phyloP scores from a whole-genome alignment of 371 early-diverging fungal genomes.

The Homolaphlyctis polyrhiza region DNA sequence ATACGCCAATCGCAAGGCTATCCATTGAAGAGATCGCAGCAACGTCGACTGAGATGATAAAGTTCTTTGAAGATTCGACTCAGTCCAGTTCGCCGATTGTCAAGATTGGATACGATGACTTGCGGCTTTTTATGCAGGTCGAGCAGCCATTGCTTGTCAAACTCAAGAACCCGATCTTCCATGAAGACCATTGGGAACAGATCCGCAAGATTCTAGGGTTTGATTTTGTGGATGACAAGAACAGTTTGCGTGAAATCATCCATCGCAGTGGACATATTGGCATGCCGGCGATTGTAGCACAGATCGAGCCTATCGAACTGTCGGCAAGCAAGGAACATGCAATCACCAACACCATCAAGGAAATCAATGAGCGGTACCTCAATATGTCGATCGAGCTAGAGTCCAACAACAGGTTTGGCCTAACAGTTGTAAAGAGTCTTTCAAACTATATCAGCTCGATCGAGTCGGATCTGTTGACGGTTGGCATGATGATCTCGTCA shows the following conservation, averaged over 20 bases:
- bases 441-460: slow-evolving; percentile 5
- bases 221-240: background rate
- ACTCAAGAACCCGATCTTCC: slow-evolving; percentile 9
- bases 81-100: background rate
- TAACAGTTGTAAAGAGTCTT: slow-evolving; percentile 6
- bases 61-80: background rate
- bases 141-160: slow-evolving; percentile 7
- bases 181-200: slow-evolving; percentile 9
- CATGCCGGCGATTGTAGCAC: background rate
- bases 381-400: slow-evolving; percentile 1
- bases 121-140: background rate
- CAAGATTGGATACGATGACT: background rate
- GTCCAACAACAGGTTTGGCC: background rate
- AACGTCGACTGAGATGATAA: background rate
- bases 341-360: background rate
- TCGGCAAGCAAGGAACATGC: slow-evolving; percentile 4
- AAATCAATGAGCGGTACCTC: slow-evolving; percentile 6
- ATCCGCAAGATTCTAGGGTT: slow-evolving; percentile 1
- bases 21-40: background rate
- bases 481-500: slow-evolving; percentile 8
- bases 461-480: slow-evolving; percentile 11
- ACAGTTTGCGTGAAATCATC: background rate
- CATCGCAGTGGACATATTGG: background rate
- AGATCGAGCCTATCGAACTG: background rate
- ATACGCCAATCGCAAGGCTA: background rate